These are phyloP conservation scores for Diaporthe caulivora DNA, from an alignment of 2,329 filamentous ascomycete genomes.

Conservation along the genomic window DNA sequence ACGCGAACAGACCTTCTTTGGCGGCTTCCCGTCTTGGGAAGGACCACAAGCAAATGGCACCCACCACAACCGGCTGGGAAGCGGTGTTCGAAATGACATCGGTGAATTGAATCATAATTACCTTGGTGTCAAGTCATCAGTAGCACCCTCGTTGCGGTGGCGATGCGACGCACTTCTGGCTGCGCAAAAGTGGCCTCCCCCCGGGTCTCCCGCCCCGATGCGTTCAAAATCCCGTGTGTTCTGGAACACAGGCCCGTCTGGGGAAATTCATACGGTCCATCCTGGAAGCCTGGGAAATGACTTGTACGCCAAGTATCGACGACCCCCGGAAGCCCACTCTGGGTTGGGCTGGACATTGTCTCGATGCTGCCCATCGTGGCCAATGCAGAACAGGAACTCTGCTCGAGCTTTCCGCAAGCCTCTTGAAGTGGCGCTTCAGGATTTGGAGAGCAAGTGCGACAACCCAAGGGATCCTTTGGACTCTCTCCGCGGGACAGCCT, in stretches of 20 bases:
- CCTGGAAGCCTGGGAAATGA: neutral
- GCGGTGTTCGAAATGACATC: slow-evolving; percentile 9
- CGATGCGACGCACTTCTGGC: neutral
- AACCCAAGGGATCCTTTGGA: neutral
- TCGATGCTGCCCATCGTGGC: neutral
- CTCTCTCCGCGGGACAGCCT: neutral
- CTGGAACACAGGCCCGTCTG: slow-evolving; percentile 7
- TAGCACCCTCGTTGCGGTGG: slow-evolving; percentile 1
- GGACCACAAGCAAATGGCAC: neutral
- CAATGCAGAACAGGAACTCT: neutral
- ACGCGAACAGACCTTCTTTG: neutral
- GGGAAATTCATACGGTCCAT: neutral
- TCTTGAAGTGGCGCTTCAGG: neutral
- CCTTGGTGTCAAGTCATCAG: slow-evolving; percentile 19
- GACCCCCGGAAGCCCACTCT: neutral
- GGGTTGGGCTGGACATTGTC: neutral
- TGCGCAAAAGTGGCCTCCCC: neutral
- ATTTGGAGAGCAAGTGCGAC: neutral
- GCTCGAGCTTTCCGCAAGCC: neutral
- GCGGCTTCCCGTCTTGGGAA: neutral
- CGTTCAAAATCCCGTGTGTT: neutral
- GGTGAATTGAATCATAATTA: neutral
- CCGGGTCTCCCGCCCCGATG: neutral
- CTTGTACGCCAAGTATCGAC: neutral
- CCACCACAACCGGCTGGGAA: neutral